Conservation (phyloP, 2,329 filamentous ascomycete genomes). For the Fusarium paranaense region DNA sequence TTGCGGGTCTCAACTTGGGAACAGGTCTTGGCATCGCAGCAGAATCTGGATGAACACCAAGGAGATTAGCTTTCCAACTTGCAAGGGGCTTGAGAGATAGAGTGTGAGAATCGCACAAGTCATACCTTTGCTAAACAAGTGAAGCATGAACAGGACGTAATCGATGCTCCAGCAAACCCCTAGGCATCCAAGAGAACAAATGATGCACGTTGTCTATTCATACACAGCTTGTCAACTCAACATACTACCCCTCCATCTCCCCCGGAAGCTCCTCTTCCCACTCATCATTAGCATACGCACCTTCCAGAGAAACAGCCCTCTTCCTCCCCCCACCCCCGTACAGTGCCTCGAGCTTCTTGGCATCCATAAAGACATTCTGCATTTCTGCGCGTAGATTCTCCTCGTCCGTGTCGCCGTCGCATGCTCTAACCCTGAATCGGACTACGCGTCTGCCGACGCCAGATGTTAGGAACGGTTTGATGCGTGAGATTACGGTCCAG, state of each 20-base stretch:
- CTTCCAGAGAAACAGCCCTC: conserved; percentile 11
- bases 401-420: conserved; percentile 19
- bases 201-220: not conserved
- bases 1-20: not conserved
- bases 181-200: not conserved
- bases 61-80: not conserved
- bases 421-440: conserved; percentile 5
- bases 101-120: not conserved
- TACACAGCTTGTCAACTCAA: not conserved
- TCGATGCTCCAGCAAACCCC: not conserved
- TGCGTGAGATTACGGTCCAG: conserved; percentile 26
- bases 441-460: conserved; percentile 23
- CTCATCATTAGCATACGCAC: conserved; percentile 31
- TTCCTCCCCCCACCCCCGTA: conserved; percentile 17
- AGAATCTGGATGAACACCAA: not conserved
- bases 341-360: conserved; percentile 16
- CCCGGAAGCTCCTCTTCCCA: conserved; percentile 30
- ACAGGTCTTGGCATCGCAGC: not conserved
- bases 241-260: conserved; percentile 31
- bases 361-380: conserved; percentile 31
- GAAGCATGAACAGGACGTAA: not conserved
- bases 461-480: conserved; percentile 27
- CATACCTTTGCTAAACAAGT: not conserved
- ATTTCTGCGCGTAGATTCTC: conserved; percentile 21
- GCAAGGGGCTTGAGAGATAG: not conserved